Conservation (phyloP, 768 basidiomycete species). For the Aureoboletus auriporus region DNA sequence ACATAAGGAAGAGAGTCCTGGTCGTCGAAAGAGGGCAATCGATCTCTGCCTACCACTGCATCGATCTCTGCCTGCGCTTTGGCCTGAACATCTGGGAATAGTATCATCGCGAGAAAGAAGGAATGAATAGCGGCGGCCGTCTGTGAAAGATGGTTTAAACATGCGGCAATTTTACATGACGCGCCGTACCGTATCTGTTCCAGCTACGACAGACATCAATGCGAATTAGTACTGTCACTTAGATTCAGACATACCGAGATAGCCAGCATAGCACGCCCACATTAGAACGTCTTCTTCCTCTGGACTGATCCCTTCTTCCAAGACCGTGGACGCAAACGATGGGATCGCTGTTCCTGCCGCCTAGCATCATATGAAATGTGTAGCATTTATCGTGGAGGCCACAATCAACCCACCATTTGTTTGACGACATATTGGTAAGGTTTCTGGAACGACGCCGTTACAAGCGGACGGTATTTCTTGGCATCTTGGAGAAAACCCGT, state of each 20-base stretch:
- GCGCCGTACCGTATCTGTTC: slow-evolving; percentile 39
- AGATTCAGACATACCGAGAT: slow-evolving; percentile 5
- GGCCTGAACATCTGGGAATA: slow-evolving; percentile 22
- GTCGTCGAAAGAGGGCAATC: slow-evolving; percentile 19
- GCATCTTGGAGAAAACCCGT: slow-evolving; percentile 32
- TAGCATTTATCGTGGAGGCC: neutral
- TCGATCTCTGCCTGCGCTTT: slow-evolving; percentile 25
- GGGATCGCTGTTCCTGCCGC: slow-evolving; percentile 13
- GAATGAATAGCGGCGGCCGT: slow-evolving; percentile 11
- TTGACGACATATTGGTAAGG: slow-evolving; percentile 44
- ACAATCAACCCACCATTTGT: slow-evolving; percentile 41
- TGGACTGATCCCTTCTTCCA: slow-evolving; percentile 10
- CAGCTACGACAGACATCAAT: slow-evolving; percentile 20
- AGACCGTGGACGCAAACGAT: slow-evolving; percentile 16
- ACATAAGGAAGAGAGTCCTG: slow-evolving; percentile 21
- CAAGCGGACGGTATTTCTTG: slow-evolving; percentile 19
- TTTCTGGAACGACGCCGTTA: slow-evolving; percentile 36
- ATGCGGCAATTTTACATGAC: slow-evolving; percentile 3
- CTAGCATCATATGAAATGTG: slow-evolving; percentile 5
- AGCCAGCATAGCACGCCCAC: slow-evolving; percentile 13
- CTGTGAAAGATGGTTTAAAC: neutral
- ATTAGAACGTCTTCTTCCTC: slow-evolving; percentile 20
- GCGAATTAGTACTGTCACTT: no score
- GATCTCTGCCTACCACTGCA: slow-evolving; percentile 15
- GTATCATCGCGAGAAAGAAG: slow-evolving; percentile 24